Evolutionary conservation across 2,329 filamentous ascomycete species (phyloP).

Genomic region (Chalaropsis thielavioides): DNA sequence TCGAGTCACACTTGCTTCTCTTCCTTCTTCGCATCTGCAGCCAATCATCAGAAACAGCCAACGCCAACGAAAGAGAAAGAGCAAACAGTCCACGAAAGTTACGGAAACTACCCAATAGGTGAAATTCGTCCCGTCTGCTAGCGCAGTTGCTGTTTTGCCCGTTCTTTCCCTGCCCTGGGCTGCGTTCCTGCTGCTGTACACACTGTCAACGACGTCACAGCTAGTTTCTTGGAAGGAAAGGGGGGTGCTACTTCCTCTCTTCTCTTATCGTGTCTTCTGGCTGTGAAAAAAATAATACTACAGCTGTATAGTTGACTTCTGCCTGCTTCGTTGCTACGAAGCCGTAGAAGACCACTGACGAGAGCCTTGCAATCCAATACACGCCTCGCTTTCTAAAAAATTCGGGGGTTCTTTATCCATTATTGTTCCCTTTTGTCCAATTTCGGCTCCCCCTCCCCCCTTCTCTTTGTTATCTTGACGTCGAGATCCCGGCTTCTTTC

Average conservation of each 20-base stretch:
- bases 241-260: too few relatives aligned
- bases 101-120: not conserved
- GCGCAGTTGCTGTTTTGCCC: not conserved
- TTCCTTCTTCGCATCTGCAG: not conserved
- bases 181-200: not conserved
- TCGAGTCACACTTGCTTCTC: not conserved
- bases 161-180: not conserved
- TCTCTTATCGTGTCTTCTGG: not conserved
- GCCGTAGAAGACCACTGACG: not conserved
- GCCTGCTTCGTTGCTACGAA: not conserved
- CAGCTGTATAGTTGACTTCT: not conserved
- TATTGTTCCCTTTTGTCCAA: not conserved
- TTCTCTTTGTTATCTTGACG: not conserved
- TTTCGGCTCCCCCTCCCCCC: not conserved
- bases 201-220: not conserved
- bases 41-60: not conserved
- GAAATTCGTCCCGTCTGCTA: not conserved
- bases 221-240: too few relatives aligned
- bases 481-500: not conserved
- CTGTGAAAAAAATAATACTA: not conserved
- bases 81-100: not conserved
- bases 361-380: not conserved
- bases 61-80: not conserved
- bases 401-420: not conserved
- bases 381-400: not conserved